A percentile compares a stretch with the other conserved stretches of the same genome.
These are phyloP conservation scores for Echria macrotheca DNA, from an alignment of 495 filamentous ascomycete species.

Conservation along the genomic window DNA sequence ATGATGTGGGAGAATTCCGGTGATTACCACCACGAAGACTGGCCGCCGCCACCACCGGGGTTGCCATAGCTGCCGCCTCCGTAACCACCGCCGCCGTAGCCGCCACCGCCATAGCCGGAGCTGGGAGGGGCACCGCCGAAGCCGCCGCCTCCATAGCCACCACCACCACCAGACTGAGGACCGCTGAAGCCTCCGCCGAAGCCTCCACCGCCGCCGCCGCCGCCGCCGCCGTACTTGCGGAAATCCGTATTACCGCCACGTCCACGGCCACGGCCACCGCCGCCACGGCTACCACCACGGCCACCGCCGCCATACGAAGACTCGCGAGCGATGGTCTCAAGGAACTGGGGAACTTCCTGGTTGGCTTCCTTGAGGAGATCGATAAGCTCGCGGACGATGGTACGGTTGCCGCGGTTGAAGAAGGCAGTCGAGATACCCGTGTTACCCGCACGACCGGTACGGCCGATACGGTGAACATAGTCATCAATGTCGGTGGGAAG, in stretches of 20 bases:
- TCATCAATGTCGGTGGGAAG: conserved; percentile 98
- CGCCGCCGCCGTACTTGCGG: conserved; percentile 66
- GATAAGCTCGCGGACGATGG: conserved; percentile 89
- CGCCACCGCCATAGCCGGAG: conserved; percentile 35
- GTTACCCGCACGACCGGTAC: conserved; percentile 99
- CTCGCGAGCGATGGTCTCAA: conserved; percentile 95
- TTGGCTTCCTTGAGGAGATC: conserved; percentile 97
- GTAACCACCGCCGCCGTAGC: conserved; percentile 55
- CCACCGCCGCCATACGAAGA: conserved; percentile 72
- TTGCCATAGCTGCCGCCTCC: conserved; percentile 59
- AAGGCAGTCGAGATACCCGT: conserved; percentile 97
- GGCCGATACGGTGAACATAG: conserved; percentile 98
- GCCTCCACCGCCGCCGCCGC: conserved; percentile 45
- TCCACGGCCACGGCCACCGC: conserved; percentile 60
- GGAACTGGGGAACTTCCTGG: conserved; percentile 88
- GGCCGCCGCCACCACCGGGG: conserved; percentile 73
- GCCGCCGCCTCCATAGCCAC: conserved; percentile 67
- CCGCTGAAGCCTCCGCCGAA: conserved; percentile 47
- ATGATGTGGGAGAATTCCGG: no score
- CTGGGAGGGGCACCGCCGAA: conserved; percentile 39
- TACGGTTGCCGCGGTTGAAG: conserved; percentile 99
- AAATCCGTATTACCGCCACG: conserved; percentile 77
- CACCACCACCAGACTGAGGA: conserved; percentile 53
- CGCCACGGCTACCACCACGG: conserved; percentile 65
- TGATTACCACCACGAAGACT: conserved; percentile 91